phyloP scores from a whole-genome alignment of 1,284 basidiomycete genomes.

The Malassezia equina region DNA sequence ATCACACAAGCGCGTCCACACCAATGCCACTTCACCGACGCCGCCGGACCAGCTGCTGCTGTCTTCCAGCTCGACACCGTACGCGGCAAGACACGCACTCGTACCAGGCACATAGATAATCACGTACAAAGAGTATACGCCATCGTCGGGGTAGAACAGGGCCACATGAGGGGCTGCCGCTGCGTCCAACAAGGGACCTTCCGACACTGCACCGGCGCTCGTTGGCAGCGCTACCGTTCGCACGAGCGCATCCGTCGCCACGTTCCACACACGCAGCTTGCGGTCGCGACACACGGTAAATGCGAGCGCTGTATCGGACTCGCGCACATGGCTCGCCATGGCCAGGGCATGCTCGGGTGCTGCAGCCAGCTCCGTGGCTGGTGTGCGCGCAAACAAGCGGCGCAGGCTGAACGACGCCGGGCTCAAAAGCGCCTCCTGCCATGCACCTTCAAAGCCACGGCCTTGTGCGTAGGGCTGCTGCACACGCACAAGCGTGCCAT shows the following conservation, averaged over 20 bases:
- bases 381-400: constrained; percentile 28
- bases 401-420: constrained; percentile 40
- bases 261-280: constrained; percentile 41
- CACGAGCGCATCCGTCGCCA: constrained; percentile 36
- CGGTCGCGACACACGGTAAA: constrained; percentile 38
- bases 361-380: constrained; percentile 17
- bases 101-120: constrained; percentile 37
- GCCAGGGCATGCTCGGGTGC: constrained; percentile 25
- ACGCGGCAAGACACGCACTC: constrained; percentile 35
- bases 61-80: constrained; percentile 38
- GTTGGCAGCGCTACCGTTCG: constrained; percentile 34
- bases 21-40: constrained; percentile 31
- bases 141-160: constrained; percentile 25
- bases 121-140: constrained; percentile 24
- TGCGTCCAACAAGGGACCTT: constrained; percentile 16
- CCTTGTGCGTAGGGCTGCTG: constrained; percentile 16
- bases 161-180: constrained; percentile 23
- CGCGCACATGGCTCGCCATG: constrained; percentile 25
- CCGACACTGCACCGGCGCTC: constrained; percentile 18
- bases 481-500: constrained; percentile 36
- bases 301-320: constrained; percentile 23
- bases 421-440: constrained; percentile 29
- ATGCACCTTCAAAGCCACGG: constrained; percentile 20
- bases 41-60: constrained; percentile 27
- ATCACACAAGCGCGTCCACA: constrained; percentile 38